Conservation (phyloP, 176 grass and related monocot species). For the Paspalum vaginatum region DNA sequence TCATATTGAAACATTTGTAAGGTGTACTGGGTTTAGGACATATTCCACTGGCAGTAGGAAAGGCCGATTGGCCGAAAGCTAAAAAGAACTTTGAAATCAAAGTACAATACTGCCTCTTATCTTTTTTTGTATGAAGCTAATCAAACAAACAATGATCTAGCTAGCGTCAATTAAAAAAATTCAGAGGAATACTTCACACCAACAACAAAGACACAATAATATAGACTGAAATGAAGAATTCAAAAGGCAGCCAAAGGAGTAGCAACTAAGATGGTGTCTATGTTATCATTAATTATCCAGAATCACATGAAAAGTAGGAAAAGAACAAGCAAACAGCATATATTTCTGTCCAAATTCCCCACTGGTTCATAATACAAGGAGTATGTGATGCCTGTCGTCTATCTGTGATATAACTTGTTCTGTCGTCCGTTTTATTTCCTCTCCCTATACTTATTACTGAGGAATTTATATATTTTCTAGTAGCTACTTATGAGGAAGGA, state of each 20-base stretch:
- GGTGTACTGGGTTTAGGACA: background rate
- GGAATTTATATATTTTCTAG: conserved; percentile 23
- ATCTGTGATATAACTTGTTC: conserved; percentile 37
- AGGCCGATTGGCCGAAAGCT: too few relatives aligned
- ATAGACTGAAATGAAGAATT: background rate
- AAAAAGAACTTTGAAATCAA: too few relatives aligned
- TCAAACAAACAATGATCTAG: too few relatives aligned
- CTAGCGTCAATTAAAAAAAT: too few relatives aligned
- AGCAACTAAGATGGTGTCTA: background rate
- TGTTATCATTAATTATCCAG: conserved; percentile 24
- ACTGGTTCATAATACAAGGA: conserved; percentile 41
- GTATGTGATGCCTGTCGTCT: conserved; percentile 38
- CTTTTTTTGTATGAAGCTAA: too few relatives aligned
- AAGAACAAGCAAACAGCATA: conserved; percentile 33
- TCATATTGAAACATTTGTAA: background rate
- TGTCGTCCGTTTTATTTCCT: conserved; percentile 49
- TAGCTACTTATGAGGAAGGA: conserved; percentile 27
- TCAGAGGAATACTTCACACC: too few relatives aligned
- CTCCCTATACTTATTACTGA: conserved; percentile 47
- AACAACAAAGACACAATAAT: too few relatives aligned
- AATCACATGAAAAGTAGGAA: conserved; percentile 22
- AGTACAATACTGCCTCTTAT: too few relatives aligned
- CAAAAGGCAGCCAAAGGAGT: background rate
- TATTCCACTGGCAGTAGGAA: background rate
- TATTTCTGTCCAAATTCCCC: conserved; percentile 30